phyloP scores from a whole-genome alignment of 257 asterid species.

The Solanum chmielewskii region DNA sequence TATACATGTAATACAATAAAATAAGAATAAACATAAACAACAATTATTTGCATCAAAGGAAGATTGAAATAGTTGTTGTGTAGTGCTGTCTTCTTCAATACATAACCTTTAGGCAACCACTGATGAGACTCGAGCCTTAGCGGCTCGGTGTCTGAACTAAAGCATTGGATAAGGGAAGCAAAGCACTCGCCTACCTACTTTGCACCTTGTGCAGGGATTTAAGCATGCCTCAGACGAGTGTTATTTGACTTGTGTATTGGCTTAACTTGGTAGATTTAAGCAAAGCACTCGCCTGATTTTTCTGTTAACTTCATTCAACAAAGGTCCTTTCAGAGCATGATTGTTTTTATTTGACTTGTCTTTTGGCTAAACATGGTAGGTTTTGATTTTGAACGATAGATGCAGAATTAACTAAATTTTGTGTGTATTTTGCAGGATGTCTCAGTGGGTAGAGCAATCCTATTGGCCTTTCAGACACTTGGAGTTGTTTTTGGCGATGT shows the following conservation, averaged over 20 bases:
- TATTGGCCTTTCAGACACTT: slow-evolving; percentile 78
- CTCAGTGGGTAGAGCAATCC: slow-evolving; percentile 58
- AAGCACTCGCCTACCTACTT: neutral
- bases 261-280: too few relatives aligned
- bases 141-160: neutral
- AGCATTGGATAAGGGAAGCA: neutral
- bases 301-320: neutral
- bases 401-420: neutral
- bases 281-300: neutral
- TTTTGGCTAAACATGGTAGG: neutral
- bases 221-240: neutral
- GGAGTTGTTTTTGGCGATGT: slow-evolving; percentile 95
- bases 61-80: neutral
- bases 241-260: too few relatives aligned
- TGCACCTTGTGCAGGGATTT: neutral
- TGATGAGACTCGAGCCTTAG: neutral
- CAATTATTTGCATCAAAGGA: neutral
- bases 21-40: neutral
- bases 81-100: neutral
- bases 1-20: neutral
- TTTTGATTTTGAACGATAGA: neutral
- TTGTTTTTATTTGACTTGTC: neutral
- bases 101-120: neutral
- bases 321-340: neutral
- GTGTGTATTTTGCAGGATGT: slow-evolving; percentile 46